Conservation (phyloP, 2,329 filamentous ascomycete genomes). For the Ceratocystis variospora region DNA sequence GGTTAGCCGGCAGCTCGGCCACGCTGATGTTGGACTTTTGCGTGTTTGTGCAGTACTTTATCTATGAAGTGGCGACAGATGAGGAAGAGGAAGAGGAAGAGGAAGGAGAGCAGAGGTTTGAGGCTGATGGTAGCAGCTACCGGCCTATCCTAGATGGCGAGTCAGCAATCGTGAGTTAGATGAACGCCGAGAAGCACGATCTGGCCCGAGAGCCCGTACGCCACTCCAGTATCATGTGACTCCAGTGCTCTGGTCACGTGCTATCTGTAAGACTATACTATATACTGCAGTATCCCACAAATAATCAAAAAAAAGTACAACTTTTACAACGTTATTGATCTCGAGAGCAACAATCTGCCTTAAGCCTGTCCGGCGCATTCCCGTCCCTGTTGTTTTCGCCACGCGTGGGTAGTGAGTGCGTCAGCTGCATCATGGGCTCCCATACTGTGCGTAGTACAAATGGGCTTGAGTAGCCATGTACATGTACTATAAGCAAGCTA, state of each 20-base stretch:
- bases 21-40: constrained; percentile 72
- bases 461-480: not conserved
- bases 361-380: not conserved
- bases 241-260: too few relatives aligned
- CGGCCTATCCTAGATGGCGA: not conserved
- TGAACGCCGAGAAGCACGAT: not conserved
- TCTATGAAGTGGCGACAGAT: constrained; percentile 49
- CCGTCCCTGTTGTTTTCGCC: not conserved
- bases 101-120: constrained; percentile 10
- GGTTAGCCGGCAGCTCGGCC: constrained; percentile 79
- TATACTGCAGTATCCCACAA: not conserved
- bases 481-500: too few relatives aligned
- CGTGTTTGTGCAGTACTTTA: constrained; percentile 84
- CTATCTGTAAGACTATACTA: too few relatives aligned
- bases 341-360: not conserved
- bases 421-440: not conserved
- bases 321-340: not conserved
- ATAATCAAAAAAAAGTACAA: not conserved
- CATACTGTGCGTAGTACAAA: not conserved
- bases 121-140: not conserved
- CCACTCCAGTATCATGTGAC: not conserved
- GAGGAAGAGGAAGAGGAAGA: constrained; percentile 22
- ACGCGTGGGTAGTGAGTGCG: not conserved
- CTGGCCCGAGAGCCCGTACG: not conserved
- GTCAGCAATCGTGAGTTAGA: not conserved